Base-by-base conservation (phyloP, 2,329 filamentous ascomycete species). In the Penicillium sp. region DNA sequence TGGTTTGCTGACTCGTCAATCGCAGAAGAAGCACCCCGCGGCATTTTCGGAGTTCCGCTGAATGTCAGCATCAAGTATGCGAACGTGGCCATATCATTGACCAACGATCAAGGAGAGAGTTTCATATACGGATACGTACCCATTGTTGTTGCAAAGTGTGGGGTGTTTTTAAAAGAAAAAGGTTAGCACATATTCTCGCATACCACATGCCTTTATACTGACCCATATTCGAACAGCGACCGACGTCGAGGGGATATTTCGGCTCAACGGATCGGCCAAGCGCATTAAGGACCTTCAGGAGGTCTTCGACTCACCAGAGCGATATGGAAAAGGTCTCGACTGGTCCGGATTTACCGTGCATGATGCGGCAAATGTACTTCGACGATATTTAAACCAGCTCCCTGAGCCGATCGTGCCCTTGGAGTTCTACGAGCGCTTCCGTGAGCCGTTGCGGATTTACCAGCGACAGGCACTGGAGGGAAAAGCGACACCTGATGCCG, bases 121-220 rank as follows among this genome's bases (percentile, higher is more conserved):
- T 97, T 95, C 70, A 96, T 97, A 46, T 99, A 97, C 70, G 93
- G 93, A 64, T 97, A 97, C 65, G 92, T 99, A 7, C 93, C 93
- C 14, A 97, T 99, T 57, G 92, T 99, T 36, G 92, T 99, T 46
- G 93, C 93, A 30, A 99, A 99, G 71, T 97, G 93, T 69, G 93
- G 93, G 55, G 91, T 99, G 3, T 99, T 91, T 61, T 71, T 99
- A 58, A 99, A 99, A 72, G 93, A 99, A 71, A 96, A 95, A 81
- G 93, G 93, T 96, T 71, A 58, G 81, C 50, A 44, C 33, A 69
- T 5, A 54, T 80, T 49, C 28, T 39, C 25, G 28, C 34, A 31
- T 48, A 41, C 41, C 41, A 41, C 42, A 45, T 36, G 29, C 14
- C 44, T 22, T 16, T 19, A 31, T 31, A 41, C 64, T 68, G 38